These are phyloP conservation scores for Venturia carpophila DNA, from an alignment of 2,329 filamentous ascomycete genomes.

Conservation along the genomic window DNA sequence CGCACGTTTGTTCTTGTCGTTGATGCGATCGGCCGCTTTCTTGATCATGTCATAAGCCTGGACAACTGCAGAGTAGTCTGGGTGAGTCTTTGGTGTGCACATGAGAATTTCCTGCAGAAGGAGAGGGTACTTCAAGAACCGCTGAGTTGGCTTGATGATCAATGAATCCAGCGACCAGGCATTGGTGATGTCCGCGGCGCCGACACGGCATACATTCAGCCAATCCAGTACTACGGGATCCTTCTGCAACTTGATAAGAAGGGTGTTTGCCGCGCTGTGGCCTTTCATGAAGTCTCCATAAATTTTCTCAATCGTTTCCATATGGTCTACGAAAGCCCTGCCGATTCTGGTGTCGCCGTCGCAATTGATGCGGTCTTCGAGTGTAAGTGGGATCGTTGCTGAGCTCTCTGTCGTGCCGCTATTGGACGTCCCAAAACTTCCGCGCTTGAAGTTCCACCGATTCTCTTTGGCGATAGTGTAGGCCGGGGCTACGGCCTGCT, in stretches of 20 bases:
- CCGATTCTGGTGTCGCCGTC: constrained; percentile 53
- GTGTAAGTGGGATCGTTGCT: constrained; percentile 29
- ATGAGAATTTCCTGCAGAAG: constrained; percentile 73
- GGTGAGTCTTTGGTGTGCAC: constrained; percentile 72
- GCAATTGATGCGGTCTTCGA: constrained; percentile 30
- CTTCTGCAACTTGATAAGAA: constrained; percentile 47
- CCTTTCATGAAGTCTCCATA: constrained; percentile 60
- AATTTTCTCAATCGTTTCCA: constrained; percentile 54
- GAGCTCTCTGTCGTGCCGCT: constrained; percentile 29
- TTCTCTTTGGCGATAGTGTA: constrained; percentile 59
- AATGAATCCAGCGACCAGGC: constrained; percentile 94
- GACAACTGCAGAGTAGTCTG: constrained; percentile 66
- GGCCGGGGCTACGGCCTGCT: constrained; percentile 68
- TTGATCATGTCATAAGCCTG: constrained; percentile 63
- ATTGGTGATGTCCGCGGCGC: constrained; percentile 82
- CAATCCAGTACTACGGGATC: constrained; percentile 64
- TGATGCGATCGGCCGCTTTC: constrained; percentile 61
- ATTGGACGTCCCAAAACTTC: constrained; percentile 39
- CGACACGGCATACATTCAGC: constrained; percentile 87
- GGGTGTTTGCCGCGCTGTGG: constrained; percentile 55
- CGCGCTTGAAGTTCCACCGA: constrained; percentile 46
- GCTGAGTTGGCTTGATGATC: constrained; percentile 94
- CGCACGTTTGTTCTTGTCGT: constrained; percentile 90
- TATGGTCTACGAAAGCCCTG: constrained; percentile 48
- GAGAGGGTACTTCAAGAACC: constrained; percentile 87